Percentiles rank a stretch among this genome's conserved stretches.
These are phyloP conservation scores for Isabelozyma rhagii DNA, from an alignment of 805 yeast species.

Conservation along the genomic window DNA sequence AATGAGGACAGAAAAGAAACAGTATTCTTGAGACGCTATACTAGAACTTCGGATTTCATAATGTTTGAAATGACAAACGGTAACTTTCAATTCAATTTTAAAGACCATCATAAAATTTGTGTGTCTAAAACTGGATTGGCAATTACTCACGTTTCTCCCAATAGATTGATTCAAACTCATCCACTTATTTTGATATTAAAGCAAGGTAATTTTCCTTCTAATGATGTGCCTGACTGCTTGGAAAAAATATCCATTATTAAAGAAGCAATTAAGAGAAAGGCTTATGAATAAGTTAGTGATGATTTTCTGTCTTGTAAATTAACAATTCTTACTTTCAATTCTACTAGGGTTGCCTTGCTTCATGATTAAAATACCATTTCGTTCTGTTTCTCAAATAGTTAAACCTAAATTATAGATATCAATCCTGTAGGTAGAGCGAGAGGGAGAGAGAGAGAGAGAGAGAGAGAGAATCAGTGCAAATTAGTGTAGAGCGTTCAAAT, in stretches of 20 bases:
- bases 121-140: constrained; percentile 72
- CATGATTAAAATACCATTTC: not conserved
- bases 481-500: too few relatives aligned
- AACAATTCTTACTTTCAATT: not conserved
- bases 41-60: constrained; percentile 74
- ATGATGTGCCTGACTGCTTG: constrained; percentile 40
- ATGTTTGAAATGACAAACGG: constrained; percentile 95
- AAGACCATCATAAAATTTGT: constrained; percentile 89
- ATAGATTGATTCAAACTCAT: constrained; percentile 66
- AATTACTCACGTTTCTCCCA: constrained; percentile 79
- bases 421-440: too few relatives aligned
- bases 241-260: constrained; percentile 49
- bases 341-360: not conserved
- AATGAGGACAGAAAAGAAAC: constrained; percentile 61
- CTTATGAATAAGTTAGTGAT: constrained; percentile 14
- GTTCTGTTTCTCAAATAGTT: not conserved
- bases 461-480: too few relatives aligned
- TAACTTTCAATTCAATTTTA: constrained; percentile 89
- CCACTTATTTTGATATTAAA: constrained; percentile 46
- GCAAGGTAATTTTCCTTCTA: constrained; percentile 40
- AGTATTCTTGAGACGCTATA: constrained; percentile 77
- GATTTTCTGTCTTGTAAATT: not conserved
- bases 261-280: constrained; percentile 54
- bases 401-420: not conserved
- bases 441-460: too few relatives aligned